phyloP scores from a whole-genome alignment of 495 filamentous ascomycete genomes.

The Friedmanniomyces endolithicus region DNA sequence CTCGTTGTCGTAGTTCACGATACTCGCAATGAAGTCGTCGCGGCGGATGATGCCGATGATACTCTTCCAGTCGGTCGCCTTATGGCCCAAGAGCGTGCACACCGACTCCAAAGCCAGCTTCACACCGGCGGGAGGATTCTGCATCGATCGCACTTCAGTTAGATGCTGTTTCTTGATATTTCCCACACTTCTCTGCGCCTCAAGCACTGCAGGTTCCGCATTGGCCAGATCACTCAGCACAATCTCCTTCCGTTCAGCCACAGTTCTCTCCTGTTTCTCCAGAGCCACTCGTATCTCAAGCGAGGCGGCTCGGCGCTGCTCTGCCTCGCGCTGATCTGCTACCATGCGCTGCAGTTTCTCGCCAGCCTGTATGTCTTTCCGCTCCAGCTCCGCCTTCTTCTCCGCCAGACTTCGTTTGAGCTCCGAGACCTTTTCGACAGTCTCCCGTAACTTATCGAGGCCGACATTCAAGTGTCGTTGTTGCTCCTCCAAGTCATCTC shows the following conservation, averaged over 20 bases:
- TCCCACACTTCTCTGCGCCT: constrained; percentile 88
- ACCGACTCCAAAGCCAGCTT: constrained; percentile 88
- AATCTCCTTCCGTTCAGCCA: constrained; percentile 68
- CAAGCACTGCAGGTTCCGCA: constrained; percentile 84
- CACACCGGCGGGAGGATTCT: constrained; percentile 76
- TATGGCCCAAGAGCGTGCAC: constrained; percentile 86
- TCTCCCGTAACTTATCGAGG: constrained; percentile 93
- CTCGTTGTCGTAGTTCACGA: constrained; percentile 95
- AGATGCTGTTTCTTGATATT: constrained; percentile 96
- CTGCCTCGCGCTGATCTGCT: constrained; percentile 88
- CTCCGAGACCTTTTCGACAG: constrained; percentile 93
- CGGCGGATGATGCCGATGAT: constrained; percentile 76
- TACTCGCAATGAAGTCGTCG: constrained; percentile 96
- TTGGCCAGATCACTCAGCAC: constrained; percentile 78
- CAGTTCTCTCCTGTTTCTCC: constrained; percentile 80
- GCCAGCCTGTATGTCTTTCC: constrained; percentile 88
- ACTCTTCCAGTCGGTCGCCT: constrained; percentile 75
- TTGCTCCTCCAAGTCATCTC: constrained; percentile 95
- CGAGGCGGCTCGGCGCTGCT: constrained; percentile 75
- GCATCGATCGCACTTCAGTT: constrained; percentile 95
- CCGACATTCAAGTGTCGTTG: constrained; percentile 96
- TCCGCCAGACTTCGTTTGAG: constrained; percentile 77
- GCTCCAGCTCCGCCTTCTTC: constrained; percentile 85
- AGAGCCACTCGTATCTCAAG: constrained; percentile 77
- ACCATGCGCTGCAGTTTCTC: constrained; percentile 96